Evolutionary conservation across 805 yeast species (phyloP), one percentile per base, ranked within the genome.

Genomic region (Pichia deserticola): DNA sequence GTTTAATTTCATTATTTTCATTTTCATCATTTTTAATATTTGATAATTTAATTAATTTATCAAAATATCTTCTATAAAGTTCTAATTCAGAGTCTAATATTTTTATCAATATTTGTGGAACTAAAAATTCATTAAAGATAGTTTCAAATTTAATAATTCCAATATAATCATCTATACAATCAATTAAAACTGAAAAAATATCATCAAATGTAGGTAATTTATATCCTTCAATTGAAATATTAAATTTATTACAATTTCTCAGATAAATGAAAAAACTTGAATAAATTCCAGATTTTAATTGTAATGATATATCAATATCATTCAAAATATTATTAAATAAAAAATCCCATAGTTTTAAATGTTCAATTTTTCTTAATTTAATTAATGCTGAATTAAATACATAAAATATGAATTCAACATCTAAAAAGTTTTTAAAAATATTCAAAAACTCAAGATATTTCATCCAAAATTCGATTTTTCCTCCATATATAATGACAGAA

Each of bases 31-130:
- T n/a, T 5, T 41, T 20, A 15, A 29, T 49, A 4, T 15, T 20
- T 38, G 49, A 36, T 10, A 51, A 29, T 4, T 48, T 45, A 13
- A 71, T 64, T 8, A 79, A 49, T 13, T 69, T 49, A 32, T 76
- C 78, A 5, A 75, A 61, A 57, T 74, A 75, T 15, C 73, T 74
- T 3, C 68, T 57, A 71, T 77, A 76, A 2, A 79, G 51, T 11
- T 78, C 77, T 43, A 77, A 64, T 37, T 72, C 73, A 1, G 84
- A 73, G 39, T 69, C 71, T 0, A 71, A 67, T 20, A 66, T 50
- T 43, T 60, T 54, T 3, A 74, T 61, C 7, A 68, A 55, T 44
- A 70, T 72, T 6, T 57, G 54, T 0, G 72, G 64, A 42, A 68
- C 62, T 40, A 62, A 57, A 27, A 74, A 54, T 11, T 35, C 44